Conservation (phyloP, 2,329 filamentous ascomycete species). For the Talaromyces marneffei region DNA sequence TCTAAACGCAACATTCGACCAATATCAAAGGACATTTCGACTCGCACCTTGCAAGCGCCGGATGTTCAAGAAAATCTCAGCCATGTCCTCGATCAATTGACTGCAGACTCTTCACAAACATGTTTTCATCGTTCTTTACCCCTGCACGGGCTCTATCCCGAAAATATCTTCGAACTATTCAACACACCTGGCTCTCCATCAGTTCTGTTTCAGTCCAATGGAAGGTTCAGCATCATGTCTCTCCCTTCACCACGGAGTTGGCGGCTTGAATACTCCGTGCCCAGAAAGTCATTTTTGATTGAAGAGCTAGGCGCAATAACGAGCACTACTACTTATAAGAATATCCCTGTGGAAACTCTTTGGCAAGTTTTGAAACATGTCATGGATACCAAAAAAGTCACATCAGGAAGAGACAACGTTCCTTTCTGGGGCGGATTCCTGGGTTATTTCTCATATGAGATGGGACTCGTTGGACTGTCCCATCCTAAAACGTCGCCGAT, state of each 20-base stretch:
- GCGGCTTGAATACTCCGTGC: slow-evolving; percentile 32
- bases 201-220: slow-evolving; percentile 43
- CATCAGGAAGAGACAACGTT: slow-evolving; percentile 28
- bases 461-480: slow-evolving; percentile 59
- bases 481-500: slow-evolving; percentile 38
- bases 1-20: slow-evolving; percentile 21
- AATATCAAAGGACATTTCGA: slow-evolving; percentile 18
- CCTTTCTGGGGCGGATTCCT: slow-evolving; percentile 79
- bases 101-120: slow-evolving; percentile 23
- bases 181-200: slow-evolving; percentile 28
- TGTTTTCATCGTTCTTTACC: slow-evolving; percentile 24
- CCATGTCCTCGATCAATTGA: slow-evolving; percentile 38
- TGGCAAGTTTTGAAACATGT: slow-evolving; percentile 35
- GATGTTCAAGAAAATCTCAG: slow-evolving; percentile 45
- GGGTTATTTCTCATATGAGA: slow-evolving; percentile 79
- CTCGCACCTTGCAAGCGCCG: slow-evolving; percentile 20
- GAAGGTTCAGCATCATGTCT: slow-evolving; percentile 32
- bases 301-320: slow-evolving; percentile 17
- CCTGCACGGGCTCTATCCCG: slow-evolving; percentile 23
- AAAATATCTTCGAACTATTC: slow-evolving; percentile 30
- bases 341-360: slow-evolving; percentile 20
- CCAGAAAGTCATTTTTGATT: slow-evolving; percentile 20
- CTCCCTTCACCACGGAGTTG: slow-evolving; percentile 31
- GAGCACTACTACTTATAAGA: background rate
- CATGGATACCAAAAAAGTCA: slow-evolving; percentile 37